Conservation (phyloP, 78 protist genomes). For the Neovahlkampfia damariscottae region DNA sequence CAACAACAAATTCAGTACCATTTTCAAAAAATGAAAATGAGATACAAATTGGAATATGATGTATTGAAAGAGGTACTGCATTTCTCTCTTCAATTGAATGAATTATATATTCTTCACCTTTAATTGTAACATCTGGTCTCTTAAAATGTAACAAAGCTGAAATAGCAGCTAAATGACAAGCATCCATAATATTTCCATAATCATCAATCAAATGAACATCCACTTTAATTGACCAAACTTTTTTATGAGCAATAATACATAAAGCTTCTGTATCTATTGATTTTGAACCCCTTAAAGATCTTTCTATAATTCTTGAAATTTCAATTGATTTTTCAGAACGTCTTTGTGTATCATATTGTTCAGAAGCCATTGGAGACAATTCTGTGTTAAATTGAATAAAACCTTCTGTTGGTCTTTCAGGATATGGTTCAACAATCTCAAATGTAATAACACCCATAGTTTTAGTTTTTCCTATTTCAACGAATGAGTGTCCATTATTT, state of each 20-base stretch:
- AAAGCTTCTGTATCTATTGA: slow-evolving; percentile 69
- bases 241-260: slow-evolving; percentile 50
- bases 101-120: slow-evolving; percentile 45
- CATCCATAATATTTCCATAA: slow-evolving; percentile 60
- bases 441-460: slow-evolving; percentile 40
- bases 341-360: not conserved
- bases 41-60: slow-evolving; percentile 59
- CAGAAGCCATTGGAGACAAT: slow-evolving; percentile 45
- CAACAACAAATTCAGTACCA: slow-evolving; percentile 30
- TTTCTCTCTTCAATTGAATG: slow-evolving; percentile 51
- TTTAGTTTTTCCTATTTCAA: slow-evolving; percentile 48
- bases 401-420: slow-evolving; percentile 70
- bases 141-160: slow-evolving; percentile 60
- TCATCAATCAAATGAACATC: slow-evolving; percentile 52
- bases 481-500: not conserved
- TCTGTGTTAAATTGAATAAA: slow-evolving; percentile 40
- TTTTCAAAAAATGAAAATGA: slow-evolving; percentile 52
- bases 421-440: slow-evolving; percentile 57
- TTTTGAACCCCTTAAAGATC: slow-evolving; percentile 42
- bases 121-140: slow-evolving; percentile 52
- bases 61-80: slow-evolving; percentile 68
- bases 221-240: slow-evolving; percentile 33
- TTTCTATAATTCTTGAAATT: slow-evolving; percentile 50
- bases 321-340: not conserved
- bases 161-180: slow-evolving; percentile 36